Conservation (phyloP, 2,329 filamentous ascomycete genomes). For the Parasarocladium wereldwijsianum region DNA sequence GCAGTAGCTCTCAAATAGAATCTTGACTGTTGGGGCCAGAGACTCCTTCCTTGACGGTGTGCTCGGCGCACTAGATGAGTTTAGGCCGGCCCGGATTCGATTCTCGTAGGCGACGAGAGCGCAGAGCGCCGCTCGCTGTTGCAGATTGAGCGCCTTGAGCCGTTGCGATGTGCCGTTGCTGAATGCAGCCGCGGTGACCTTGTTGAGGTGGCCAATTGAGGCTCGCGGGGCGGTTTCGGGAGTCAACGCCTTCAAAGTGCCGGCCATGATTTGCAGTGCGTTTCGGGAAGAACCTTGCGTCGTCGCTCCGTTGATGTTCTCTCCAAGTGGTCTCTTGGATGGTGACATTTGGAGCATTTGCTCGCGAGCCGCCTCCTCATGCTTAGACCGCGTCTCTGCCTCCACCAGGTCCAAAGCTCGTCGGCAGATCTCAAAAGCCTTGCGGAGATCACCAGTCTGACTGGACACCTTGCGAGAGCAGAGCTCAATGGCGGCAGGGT, state of each 20-base stretch:
- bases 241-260: conserved; percentile 49
- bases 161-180: conserved; percentile 77
- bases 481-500: conserved; percentile 84
- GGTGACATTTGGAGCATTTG: conserved; percentile 46
- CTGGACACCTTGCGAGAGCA: conserved; percentile 90
- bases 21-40: conserved; percentile 65
- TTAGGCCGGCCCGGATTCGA: conserved; percentile 39
- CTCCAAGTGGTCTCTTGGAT: conserved; percentile 62
- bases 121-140: conserved; percentile 92
- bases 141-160: conserved; percentile 76
- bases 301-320: conserved; percentile 57
- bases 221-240: conserved; percentile 73
- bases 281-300: conserved; percentile 23
- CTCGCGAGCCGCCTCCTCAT: conserved; percentile 47
- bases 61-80: conserved; percentile 20
- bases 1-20: conserved; percentile 72
- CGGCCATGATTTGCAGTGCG: conserved; percentile 30
- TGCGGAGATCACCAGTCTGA: conserved; percentile 86
- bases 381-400: conserved; percentile 61
- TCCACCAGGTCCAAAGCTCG: conserved; percentile 83
- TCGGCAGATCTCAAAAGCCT: conserved; percentile 88
- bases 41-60: conserved; percentile 49
- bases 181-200: conserved; percentile 78
- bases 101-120: conserved; percentile 78
- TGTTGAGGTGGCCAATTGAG: conserved; percentile 80